phyloP scores from a whole-genome alignment of 176 grass and related monocot genomes.

The Oryza meyeriana region DNA sequence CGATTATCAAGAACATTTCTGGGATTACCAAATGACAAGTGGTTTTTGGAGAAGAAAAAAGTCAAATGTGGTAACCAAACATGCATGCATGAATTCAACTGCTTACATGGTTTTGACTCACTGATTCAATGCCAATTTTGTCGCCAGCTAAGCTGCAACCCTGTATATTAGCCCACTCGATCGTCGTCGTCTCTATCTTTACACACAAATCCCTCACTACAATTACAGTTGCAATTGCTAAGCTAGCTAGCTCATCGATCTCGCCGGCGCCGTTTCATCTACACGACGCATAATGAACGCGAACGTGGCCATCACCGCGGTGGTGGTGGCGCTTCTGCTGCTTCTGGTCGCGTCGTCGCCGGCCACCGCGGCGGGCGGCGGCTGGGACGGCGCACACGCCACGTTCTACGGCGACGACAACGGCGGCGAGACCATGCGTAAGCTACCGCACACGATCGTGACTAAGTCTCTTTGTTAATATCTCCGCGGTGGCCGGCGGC shows the following conservation, averaged over 20 bases:
- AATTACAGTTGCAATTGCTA: no score
- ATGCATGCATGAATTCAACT: not conserved
- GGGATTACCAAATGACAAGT: not conserved
- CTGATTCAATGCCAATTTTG: not conserved
- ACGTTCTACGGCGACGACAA: conserved; percentile 50
- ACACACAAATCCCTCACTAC: no score
- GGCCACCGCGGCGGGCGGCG: not conserved
- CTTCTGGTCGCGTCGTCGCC: no score
- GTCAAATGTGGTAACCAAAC: not conserved
- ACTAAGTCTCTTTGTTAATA: no score
- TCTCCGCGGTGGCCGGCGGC: no score
- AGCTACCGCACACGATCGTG: not conserved
- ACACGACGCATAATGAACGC: no score
- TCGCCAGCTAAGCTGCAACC: not conserved
- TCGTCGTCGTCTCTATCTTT: not conserved
- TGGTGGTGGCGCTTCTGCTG: no score
- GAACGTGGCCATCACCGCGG: no score
- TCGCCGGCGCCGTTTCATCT: no score
- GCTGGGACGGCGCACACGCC: conserved; percentile 35
- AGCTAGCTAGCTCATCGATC: no score
- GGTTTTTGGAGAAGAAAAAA: not conserved
- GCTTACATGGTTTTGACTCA: not conserved
- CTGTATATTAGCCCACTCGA: not conserved
- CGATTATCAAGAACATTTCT: no score
- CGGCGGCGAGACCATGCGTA: not conserved